Evolutionary conservation across 164 flowering plant genomes (phyloP).

Genomic region (Hamamelis virginiana): DNA sequence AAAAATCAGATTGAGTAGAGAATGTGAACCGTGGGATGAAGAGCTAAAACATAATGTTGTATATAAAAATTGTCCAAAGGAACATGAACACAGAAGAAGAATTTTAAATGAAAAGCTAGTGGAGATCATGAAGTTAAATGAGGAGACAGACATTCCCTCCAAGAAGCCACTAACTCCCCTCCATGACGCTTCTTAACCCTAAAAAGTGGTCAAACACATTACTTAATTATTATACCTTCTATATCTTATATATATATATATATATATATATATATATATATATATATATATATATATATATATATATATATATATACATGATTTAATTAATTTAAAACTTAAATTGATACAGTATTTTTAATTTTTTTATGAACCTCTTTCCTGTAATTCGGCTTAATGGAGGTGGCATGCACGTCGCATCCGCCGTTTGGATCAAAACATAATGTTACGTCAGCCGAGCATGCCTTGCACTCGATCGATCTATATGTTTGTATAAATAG

Average conservation of each 20-base stretch:
- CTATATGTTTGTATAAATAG: too few species aligned
- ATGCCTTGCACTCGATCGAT: too few species aligned
- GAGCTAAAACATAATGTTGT: not conserved
- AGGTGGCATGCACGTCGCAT: not conserved
- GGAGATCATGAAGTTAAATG: slow-evolving; percentile 4
- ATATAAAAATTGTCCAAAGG: not conserved
- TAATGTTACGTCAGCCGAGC: too few species aligned
- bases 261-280: too few species aligned
- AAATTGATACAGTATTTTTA: too few species aligned
- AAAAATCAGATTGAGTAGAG: too few species aligned
- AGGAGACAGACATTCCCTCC: slow-evolving; percentile 28
- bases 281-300: too few species aligned
- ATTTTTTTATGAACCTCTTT: not conserved
- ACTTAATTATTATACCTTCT: too few species aligned
- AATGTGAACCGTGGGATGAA: not conserved
- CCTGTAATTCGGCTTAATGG: slow-evolving; percentile 3
- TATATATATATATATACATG: too few species aligned
- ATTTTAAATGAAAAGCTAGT: not conserved
- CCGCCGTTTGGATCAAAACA: too few species aligned
- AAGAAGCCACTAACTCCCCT: slow-evolving; percentile 11
- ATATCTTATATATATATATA: too few species aligned
- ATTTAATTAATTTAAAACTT: too few species aligned
- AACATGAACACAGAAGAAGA: not conserved
- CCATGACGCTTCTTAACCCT: not conserved
- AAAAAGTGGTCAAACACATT: not conserved